Base-by-base conservation (phyloP, 2,329 filamentous ascomycete species). In the Aspergillus melleus region DNA sequence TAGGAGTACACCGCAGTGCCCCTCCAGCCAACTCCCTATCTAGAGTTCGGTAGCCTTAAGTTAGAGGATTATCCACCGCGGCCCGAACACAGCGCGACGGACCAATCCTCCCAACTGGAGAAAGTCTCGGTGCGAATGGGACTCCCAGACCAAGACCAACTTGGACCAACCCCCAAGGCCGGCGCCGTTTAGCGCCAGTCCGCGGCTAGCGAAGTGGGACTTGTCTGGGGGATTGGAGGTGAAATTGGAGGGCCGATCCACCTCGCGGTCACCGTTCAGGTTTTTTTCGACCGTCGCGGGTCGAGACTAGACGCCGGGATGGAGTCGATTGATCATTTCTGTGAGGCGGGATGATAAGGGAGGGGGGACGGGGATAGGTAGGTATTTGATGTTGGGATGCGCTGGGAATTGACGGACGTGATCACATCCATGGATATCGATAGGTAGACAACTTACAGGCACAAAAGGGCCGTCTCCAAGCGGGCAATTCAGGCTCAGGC, bases 171-270 rank as follows among this genome's bases (percentile, higher is more conserved):
- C 42, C 16, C 19, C 42, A 11, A 46, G 42, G 16, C 42, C 44
- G 44, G 19, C 20, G 11, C 11, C 9, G 22, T 47, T 30, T 56
- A 56, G 32, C 36, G 30, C 36, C 14, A 54, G 49, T 19, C 57
- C 42, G 51, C 57, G 47, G 57, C 51, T 59, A 47, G 49, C 39
- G 10, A 55, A 52, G 52, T 59, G 52, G 57, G 52, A 55, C 57
- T 47, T 47, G 24, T 59, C 57, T 55, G 57, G 57, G 26, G 52
- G 57, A 55, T 59, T 36, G 22, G 47, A 49, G 6, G 24, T 47
- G 54, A n/a, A 42, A 42, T 42, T 42, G 36, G 36, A 42, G 36
- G 39, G 39, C 19, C 44, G 55, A 49, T 58, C 55, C 55, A 58
- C 55, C 24, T 24, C 39, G 36, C 36, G 36, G n/a, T 42, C 36